phyloP scores from a whole-genome alignment of 2,329 filamentous ascomycete genomes.

The Colletotrichum theobromicola region DNA sequence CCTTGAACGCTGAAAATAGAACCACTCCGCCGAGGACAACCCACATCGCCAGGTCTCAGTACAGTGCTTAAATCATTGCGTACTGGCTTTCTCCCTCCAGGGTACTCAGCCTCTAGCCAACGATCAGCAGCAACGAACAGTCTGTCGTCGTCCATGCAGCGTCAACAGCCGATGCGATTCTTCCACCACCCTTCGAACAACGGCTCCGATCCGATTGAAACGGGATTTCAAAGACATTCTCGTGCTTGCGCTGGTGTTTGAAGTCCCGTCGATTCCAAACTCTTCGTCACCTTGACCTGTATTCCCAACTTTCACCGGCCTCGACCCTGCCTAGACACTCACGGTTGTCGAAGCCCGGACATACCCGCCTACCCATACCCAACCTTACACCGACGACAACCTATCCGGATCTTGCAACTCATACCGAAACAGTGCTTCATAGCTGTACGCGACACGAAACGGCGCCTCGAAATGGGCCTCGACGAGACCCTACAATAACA shows the following conservation, averaged over 20 bases:
- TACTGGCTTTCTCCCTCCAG: background rate
- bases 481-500: background rate
- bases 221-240: background rate
- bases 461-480: background rate
- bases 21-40: background rate
- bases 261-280: background rate
- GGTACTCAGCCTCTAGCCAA: background rate
- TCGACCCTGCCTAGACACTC: background rate
- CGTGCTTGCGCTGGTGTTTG: background rate
- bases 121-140: background rate
- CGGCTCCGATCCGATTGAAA: background rate
- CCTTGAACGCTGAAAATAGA: slow-evolving; percentile 2
- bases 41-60: background rate
- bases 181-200: background rate
- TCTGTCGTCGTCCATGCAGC: background rate
- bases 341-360: background rate
- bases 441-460: background rate
- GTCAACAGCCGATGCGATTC: background rate
- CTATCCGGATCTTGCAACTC: background rate
- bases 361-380: background rate
- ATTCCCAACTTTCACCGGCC: background rate
- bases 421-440: background rate
- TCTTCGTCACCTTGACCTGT: background rate
- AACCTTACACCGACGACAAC: background rate
- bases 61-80: background rate